Base-by-base conservation (phyloP, 257 asterid species). In the Rehmannia glutinosa region DNA sequence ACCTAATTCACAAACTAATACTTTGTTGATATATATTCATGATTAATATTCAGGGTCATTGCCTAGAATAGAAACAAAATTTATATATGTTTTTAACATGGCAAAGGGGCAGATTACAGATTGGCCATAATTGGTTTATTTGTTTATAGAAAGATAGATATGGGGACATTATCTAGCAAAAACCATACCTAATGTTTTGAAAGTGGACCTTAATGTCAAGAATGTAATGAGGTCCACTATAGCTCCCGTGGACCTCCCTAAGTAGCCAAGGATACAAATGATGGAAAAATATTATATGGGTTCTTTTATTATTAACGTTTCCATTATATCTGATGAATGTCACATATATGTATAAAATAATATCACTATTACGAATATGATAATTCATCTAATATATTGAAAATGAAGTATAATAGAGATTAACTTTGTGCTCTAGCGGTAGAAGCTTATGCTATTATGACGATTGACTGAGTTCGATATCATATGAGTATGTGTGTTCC, bases 101-200 rank as follows among this genome's bases (percentile, higher is more conserved):
- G 69, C 62, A 72, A 59, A 58, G 39, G 64, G 80, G 55, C 70
- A 72, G 41, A 62, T 68, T 61, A 62, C 61, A 65, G 45, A 65
- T 75, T 68, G 75, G 64, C 58, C 70, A 68, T 53, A 62, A 60
- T 54, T 58, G 60, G 9, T 27, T 38, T 30, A 60, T 53, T 69
- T 57, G 16, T 63, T 71, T 50, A 64, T 55, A 73, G 35, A 43
- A 73, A 52, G 43, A 42, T 35, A 38, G 64, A 59, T 42, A 49
- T 66, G 41, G 66, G 39, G 68, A 61, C 80, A 82, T 68, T 75
- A 77, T 77, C 70, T 71, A 67, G 73, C 77, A 68, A 52, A 68
- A 62, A 68, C 36, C 62, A 19, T 23, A 75, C 73, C 79, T 71
- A 75, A 73, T 79, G 60, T 68, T 13, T 57, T 20, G 4, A 50